Evolutionary conservation across 306 rosid species (phyloP), one percentile per base, ranked within the genome.

Genomic region (Dryas octopetala): DNA sequence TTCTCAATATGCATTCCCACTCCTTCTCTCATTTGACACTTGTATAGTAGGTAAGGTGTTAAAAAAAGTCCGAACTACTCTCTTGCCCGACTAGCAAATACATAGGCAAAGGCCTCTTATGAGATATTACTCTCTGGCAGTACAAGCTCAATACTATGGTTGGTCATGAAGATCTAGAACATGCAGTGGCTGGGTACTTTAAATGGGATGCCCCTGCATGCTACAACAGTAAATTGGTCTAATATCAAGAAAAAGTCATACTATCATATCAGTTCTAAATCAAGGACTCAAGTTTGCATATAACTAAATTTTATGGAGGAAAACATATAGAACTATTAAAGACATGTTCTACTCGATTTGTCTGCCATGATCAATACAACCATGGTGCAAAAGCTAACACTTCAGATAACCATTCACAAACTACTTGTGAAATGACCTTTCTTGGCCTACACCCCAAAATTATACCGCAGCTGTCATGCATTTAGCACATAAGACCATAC

Each of bases 401-500:
- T 32, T 32, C 4, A 11, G 14, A 28, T 12, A 16, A 70, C 48
- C 9, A 70, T 40, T 41, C 57, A 19, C 15, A 50, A 32, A 38
- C 28, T 28, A 44, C 52, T 55, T 32, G 44, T 17, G 5, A 44
- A 55, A n/a, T 65, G 40, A 5, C 17, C 66, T 45, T 45, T 26
- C 57, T 17, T 57, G 12, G 23, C 63, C 11, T n/a, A 41, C 65
- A n/a, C 40, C 41, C 50, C 60, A 49, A 50, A 63, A 14, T 28
- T 61, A 28, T 13, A 13, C 1, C 10, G 45, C 45, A 12, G n/a
- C 10, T 48, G 23, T 68, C 23, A 60, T 73, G 46, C 28, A n/a
- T 62, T 73, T 73, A 73, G 66, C 45, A 10, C 45, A 59, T 6
- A 4, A 53, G 40, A 6, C 9, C 44, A 73, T 26, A 15, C 77